Conservation (phyloP, 192 early-diverging fungal species). For the Backusella liffmaniae region DNA sequence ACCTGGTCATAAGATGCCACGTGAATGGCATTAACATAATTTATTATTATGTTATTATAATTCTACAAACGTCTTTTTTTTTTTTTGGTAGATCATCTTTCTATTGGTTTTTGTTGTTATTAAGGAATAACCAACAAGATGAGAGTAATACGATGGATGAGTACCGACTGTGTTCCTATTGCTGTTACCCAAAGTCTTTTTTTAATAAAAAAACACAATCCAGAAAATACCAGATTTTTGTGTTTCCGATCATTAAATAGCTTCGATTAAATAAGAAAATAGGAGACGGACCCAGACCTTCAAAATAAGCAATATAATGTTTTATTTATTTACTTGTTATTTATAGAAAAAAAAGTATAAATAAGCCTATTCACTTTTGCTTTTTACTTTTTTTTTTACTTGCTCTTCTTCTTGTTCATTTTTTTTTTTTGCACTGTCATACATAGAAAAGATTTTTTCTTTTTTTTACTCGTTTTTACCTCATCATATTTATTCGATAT, state of each 20-base stretch:
- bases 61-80: background rate
- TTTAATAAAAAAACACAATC: background rate
- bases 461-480: background rate
- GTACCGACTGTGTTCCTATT: no score
- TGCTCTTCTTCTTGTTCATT: background rate
- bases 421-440: background rate
- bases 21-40: background rate
- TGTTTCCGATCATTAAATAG: conserved; percentile 4
- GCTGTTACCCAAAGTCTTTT: no score
- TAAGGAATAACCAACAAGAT: background rate
- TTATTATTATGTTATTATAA: background rate
- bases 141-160: background rate
- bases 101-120: background rate
- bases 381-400: background rate
- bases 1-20: background rate
- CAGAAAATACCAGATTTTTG: background rate
- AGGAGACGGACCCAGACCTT: conserved; percentile 3
- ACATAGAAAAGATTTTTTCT: background rate
- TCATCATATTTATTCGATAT: background rate
- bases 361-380: background rate
- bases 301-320: background rate
- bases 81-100: no score
- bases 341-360: background rate
- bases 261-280: background rate
- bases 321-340: background rate